Percentiles rank a stretch among this genome's conserved stretches.
These are phyloP conservation scores for Flaveria trinervia DNA, from an alignment of 129 eudicot genomes.

Conservation along the genomic window DNA sequence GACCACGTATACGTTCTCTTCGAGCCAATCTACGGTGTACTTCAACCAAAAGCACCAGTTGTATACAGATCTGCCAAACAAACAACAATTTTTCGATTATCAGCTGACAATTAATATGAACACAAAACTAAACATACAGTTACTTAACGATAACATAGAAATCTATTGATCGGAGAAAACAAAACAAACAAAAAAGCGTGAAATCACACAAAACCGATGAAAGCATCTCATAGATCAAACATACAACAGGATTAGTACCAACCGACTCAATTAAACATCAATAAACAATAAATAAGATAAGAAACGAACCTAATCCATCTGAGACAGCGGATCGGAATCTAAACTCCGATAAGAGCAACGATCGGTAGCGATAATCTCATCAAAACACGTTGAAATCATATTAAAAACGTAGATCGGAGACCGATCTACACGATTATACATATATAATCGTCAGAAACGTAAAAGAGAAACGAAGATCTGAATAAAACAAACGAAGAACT, in stretches of 20 bases:
- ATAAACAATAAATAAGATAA: neutral
- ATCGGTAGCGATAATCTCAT: neutral
- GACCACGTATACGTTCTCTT: neutral
- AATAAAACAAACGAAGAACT: neutral
- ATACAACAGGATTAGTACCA: too few relatives aligned
- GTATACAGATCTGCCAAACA: neutral
- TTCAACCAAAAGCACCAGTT: neutral
- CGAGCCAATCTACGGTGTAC: neutral
- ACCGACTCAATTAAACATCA: too few relatives aligned
- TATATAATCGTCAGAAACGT: neutral
- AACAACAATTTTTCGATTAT: neutral
- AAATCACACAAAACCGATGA: neutral
- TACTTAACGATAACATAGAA: too few relatives aligned
- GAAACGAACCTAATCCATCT: slow-evolving; percentile 24
- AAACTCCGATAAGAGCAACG: neutral
- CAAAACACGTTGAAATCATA: slow-evolving; percentile 22
- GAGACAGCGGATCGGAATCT: neutral
- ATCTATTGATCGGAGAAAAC: neutral
- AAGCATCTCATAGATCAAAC: neutral
- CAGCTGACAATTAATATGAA: too few relatives aligned
- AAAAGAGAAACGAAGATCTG: neutral
- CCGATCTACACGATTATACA: slow-evolving; percentile 35
- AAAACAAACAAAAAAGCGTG: neutral
- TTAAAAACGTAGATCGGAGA: slow-evolving; percentile 48
- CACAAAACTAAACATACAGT: too few relatives aligned